Conservation (phyloP, 225 moss, liverwort and hornwort species). For the Physcomitrium patens region DNA sequence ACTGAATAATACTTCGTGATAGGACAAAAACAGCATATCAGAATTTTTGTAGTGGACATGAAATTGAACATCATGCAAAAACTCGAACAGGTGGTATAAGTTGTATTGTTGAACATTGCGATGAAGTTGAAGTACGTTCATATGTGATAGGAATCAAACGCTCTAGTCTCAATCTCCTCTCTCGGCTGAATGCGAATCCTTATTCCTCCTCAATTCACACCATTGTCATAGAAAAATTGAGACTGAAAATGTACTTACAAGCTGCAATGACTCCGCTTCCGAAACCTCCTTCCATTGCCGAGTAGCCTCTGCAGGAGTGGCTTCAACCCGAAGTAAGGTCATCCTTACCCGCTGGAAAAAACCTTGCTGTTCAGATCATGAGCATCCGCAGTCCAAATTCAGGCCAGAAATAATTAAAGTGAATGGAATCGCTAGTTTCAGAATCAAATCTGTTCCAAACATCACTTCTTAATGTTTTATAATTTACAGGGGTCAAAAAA, state of each 20-base stretch:
- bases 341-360: conserved; percentile 3
- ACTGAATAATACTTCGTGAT: neutral
- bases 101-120: neutral
- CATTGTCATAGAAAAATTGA: neutral
- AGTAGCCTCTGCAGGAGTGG: conserved; percentile 23
- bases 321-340: conserved; percentile 25
- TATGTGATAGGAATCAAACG: neutral
- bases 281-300: conserved; percentile 42
- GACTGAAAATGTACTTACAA: conserved; percentile 38
- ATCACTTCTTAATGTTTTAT: neutral
- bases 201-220: neutral
- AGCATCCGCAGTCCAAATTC: neutral
- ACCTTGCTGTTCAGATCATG: conserved; percentile 11
- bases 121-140: neutral
- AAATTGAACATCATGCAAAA: neutral
- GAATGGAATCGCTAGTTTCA: neutral
- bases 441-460: neutral
- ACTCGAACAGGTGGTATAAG: neutral
- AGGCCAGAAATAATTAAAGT: neutral
- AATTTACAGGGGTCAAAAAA: neutral
- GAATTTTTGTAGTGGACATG: conserved; percentile 12
- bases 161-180: neutral
- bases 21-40: neutral
- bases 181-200: neutral
- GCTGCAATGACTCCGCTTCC: conserved; percentile 57